Percentiles rank a stretch among this genome's conserved stretches.
These are phyloP conservation scores for Iris macrosiphon DNA, from an alignment of 106 monocot genomes.

Conservation along the genomic window DNA sequence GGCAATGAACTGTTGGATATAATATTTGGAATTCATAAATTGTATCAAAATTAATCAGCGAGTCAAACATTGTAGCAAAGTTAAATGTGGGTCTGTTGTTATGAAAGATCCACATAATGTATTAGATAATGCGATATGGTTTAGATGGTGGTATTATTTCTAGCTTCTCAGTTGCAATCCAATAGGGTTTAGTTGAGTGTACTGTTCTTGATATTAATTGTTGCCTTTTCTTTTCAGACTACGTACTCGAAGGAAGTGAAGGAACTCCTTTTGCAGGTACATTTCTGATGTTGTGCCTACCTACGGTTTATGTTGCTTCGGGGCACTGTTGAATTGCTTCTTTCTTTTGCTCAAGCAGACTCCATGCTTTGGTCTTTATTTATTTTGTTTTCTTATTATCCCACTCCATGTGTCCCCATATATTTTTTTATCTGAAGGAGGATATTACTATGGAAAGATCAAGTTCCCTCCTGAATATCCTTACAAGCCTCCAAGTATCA, in stretches of 20 bases:
- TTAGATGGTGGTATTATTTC: too few relatives aligned
- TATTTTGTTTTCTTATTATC: conserved; percentile 1
- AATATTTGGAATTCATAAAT: too few relatives aligned
- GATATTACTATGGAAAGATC: conserved; percentile 93
- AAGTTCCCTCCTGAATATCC: conserved; percentile 96
- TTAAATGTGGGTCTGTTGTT: too few relatives aligned
- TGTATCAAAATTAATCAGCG: too few relatives aligned
- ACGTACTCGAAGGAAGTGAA: conserved; percentile 95
- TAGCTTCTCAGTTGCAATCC: too few relatives aligned
- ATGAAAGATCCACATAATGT: too few relatives aligned
- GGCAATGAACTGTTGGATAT: too few relatives aligned
- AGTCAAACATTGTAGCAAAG: too few relatives aligned
- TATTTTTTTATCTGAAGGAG: conserved; percentile 41
- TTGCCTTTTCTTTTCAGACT: conserved; percentile 39
- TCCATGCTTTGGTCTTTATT: not conserved
- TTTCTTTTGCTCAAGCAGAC: not conserved
- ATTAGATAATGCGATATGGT: too few relatives aligned
- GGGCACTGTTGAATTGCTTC: not conserved
- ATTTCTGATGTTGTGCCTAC: not conserved
- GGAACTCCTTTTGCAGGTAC: conserved; percentile 92
- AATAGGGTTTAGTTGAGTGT: too few relatives aligned
- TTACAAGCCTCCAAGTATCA: conserved; percentile 95
- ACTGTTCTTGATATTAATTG: too few relatives aligned
- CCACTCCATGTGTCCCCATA: conserved; percentile 1
- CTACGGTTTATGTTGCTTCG: too few relatives aligned